A percentile compares a stretch with the other conserved stretches of the same genome.
Conservation (phyloP, 2,329 filamentous ascomycete genomes). For the Aspergillus novoparasiticus region DNA sequence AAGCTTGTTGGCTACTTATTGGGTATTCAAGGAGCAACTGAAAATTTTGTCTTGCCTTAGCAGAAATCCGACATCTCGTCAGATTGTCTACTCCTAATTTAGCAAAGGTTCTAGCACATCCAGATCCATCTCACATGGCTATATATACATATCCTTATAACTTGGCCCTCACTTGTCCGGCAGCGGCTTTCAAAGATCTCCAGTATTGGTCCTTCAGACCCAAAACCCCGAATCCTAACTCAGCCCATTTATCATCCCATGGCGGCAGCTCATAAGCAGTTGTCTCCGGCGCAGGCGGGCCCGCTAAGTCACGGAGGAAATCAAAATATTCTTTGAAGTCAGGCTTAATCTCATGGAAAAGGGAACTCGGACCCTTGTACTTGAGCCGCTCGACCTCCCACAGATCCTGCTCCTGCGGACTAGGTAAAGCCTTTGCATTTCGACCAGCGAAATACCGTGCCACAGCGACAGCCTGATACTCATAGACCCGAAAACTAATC, state of each 20-base stretch:
- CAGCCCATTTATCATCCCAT: conserved; percentile 41
- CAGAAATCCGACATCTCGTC: neutral
- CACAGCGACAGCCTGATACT: conserved; percentile 35
- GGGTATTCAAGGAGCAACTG: too few species aligned
- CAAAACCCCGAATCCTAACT: conserved; percentile 23
- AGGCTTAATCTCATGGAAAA: conserved; percentile 28
- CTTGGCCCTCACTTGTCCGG: neutral
- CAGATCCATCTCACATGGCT: neutral
- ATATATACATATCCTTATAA: neutral
- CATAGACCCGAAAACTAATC: conserved; percentile 33
- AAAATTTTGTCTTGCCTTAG: too few species aligned
- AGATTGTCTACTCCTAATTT: neutral
- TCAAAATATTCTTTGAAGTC: conserved; percentile 47
- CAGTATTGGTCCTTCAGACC: conserved; percentile 24
- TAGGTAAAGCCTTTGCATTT: conserved; percentile 24
- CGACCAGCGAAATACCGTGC: conserved; percentile 31
- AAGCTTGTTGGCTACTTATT: too few species aligned
- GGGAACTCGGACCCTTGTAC: conserved; percentile 21
- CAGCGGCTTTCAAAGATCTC: conserved; percentile 10
- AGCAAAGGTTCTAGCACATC: neutral
- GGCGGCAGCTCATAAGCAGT: conserved; percentile 38
- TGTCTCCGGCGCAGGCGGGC: conserved; percentile 40
- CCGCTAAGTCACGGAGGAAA: conserved; percentile 41
- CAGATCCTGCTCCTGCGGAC: conserved; percentile 22
- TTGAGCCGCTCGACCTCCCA: conserved; percentile 30